Conservation (phyloP, 306 rosid species). For the Luffa aegyptiaca region DNA sequence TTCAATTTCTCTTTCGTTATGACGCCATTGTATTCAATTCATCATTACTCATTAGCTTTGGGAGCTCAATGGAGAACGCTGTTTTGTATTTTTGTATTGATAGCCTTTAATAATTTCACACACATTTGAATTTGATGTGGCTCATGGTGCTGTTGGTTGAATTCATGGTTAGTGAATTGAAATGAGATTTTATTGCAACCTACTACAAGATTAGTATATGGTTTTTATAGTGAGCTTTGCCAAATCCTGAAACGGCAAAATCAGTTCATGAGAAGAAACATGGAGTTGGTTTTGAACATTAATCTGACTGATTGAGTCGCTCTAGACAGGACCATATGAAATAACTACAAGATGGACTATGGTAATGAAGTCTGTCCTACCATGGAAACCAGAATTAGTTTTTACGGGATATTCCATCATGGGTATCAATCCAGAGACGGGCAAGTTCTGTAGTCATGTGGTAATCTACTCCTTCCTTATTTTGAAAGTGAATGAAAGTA, state of each 20-base stretch:
- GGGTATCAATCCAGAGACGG: conserved; percentile 80
- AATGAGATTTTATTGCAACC: neutral
- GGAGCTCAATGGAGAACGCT: neutral
- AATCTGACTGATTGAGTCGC: conserved; percentile 27
- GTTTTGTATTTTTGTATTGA: neutral
- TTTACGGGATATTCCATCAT: conserved; percentile 77
- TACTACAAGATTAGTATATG: neutral
- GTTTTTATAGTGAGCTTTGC: too few relatives aligned
- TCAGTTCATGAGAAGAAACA: neutral
- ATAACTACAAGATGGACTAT: conserved; percentile 91
- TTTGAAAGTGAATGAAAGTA: neutral
- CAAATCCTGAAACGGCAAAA: too few relatives aligned
- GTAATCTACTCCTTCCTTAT: conserved; percentile 23
- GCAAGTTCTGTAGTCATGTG: conserved; percentile 83
- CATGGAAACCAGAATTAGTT: conserved; percentile 87
- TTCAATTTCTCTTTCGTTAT: neutral
- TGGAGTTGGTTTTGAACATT: neutral
- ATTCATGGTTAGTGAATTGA: neutral
- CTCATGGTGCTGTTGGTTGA: neutral
- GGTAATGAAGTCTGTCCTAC: conserved; percentile 75
- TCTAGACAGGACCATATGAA: conserved; percentile 88
- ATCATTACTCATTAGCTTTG: neutral
- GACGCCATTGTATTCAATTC: neutral
- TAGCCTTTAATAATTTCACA: neutral
- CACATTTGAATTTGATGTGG: neutral